Evolutionary conservation across 2,329 filamentous ascomycete genomes (phyloP).

Genomic region (Xylaria sp.): DNA sequence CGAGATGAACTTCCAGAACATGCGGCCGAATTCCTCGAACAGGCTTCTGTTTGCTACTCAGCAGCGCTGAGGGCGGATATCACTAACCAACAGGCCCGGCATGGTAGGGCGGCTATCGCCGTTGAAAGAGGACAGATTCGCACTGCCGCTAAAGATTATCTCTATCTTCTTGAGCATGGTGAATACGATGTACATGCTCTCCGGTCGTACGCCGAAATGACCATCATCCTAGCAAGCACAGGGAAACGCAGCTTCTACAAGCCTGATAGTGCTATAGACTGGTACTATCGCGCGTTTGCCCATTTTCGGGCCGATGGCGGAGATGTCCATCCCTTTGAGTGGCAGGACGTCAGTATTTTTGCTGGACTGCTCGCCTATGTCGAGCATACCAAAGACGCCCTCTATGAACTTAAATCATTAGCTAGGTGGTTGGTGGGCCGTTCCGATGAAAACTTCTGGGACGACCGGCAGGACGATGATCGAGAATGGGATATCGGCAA

Average conservation of each 20-base stretch:
- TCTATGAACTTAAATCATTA: conserved; percentile 75
- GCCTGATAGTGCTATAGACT: conserved; percentile 55
- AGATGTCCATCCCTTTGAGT: conserved; percentile 61
- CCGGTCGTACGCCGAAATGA: conserved; percentile 67
- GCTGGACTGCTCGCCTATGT: conserved; percentile 80
- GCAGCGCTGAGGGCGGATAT: conserved; percentile 68
- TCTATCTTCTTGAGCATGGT: conserved; percentile 62
- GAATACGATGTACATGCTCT: conserved; percentile 66
- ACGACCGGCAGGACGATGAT: conserved; percentile 76
- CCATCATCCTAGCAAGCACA: conserved; percentile 59
- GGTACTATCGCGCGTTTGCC: conserved; percentile 61
- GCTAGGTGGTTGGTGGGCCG: conserved; percentile 87
- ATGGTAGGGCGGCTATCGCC: conserved; percentile 68
- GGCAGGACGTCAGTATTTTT: conserved; percentile 88
- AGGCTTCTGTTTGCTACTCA: conserved; percentile 69
- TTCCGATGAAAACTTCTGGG: conserved; percentile 80
- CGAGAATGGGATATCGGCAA: conserved; percentile 88
- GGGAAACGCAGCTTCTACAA: conserved; percentile 56
- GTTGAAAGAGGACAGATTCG: conserved; percentile 65
- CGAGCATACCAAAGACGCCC: conserved; percentile 71
- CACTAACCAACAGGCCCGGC: conserved; percentile 66
- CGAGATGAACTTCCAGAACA: conserved; percentile 60
- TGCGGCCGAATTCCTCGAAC: conserved; percentile 59
- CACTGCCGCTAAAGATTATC: conserved; percentile 67
- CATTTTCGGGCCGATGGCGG: conserved; percentile 52